Base-by-base conservation (phyloP, 495 filamentous ascomycete genomes). In the Penicillium tannophilum region DNA sequence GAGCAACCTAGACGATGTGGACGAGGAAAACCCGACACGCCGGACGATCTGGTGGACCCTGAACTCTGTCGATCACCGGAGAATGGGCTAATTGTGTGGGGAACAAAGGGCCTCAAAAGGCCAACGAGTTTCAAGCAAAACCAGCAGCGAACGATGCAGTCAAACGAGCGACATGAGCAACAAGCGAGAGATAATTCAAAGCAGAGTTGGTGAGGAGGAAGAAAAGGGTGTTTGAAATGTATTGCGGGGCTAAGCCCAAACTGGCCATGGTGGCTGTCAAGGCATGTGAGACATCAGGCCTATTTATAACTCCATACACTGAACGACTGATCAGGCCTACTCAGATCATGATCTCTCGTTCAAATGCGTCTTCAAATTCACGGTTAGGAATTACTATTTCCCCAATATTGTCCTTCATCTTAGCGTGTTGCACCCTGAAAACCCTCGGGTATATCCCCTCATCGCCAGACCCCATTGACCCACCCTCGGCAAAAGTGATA, bases 181-280 rank as follows among this genome's bases (percentile, higher is more conserved):
- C 24, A 58, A 30, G 48, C 41, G 49, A 57, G 46, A 52, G 42
- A 51, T 31, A 49, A 14, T 26, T 19, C 20, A 47, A 58, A 48
- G 33, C 33, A 36, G 33, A 36, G 39, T 41, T 17, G 19, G 17
- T 28, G 45, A 56, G 51, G 42, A 6, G 20, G 39, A 35, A 54
- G 23, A 56, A 41, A n/a, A 41, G 51, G 46, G 45, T 55, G 61
- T 59, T 60, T 63, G 63, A 58, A 47, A 35, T 65, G 65, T 60
- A 59, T 58, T 58, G 59, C 54, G 55, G 57, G 51, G 55, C 64
- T 67, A 69, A 63, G 31, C 66, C 66, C 36, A 66, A 67, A 63
- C 9, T 26, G 66, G 66, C 41, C 36, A 43, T 60, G 41, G 53
- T 57, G 45, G 24, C 47, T 42, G 47, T 55, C 52, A 33, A 57